Evolutionary conservation across 2,329 filamentous ascomycete species (phyloP), one percentile per base, ranked within the genome.

Genomic region (Ceratocystis variospora): DNA sequence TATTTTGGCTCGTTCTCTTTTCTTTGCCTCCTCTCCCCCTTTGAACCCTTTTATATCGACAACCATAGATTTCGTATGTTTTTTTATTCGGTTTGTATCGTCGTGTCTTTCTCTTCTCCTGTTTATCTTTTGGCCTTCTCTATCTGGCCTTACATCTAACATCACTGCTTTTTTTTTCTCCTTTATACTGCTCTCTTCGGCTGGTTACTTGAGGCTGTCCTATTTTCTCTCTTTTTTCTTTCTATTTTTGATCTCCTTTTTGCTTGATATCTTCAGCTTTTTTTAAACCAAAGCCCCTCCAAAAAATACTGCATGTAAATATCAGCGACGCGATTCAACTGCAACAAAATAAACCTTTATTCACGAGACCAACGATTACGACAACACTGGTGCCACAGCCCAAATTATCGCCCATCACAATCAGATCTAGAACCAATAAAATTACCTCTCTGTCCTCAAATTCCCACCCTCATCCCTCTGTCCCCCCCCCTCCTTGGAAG

Each of bases 331-430:
- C 53, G 53, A 57, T 57, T 57, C 53, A 31, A 31, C 53, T 28
- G 15, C 53, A 57, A 33, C 53, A 33, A 33, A 7, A 7, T 33
- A 28, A 55, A 19, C 6, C 59, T 50, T 59, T 33, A 19, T 28
- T 65, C 31, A 65, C 61, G 61, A 63, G 61, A 63, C 61, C 61
- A 28, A 63, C 61, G 61, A 63, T 41, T 15, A 62, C 61, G 41
- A 62, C 41, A 45, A n/a, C 41, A 46, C 19, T 12, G 41, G 12
- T 22, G 15, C 61, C n/a, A 50, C 12, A 63, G 8, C 44, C 41
- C 15, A 7, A 25, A 50, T 7, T 7, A 31, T 57, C 37, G 37
- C 37, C 37, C 37, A 41, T 41, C 37, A 41, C 15, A 41, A 41
- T 41, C 37, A 41, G 37, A 41, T 41, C 37, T 41, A 41, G 37